Evolutionary conservation across 345 rosid species (phyloP).

Genomic region (Eucalyptus polybractea): DNA sequence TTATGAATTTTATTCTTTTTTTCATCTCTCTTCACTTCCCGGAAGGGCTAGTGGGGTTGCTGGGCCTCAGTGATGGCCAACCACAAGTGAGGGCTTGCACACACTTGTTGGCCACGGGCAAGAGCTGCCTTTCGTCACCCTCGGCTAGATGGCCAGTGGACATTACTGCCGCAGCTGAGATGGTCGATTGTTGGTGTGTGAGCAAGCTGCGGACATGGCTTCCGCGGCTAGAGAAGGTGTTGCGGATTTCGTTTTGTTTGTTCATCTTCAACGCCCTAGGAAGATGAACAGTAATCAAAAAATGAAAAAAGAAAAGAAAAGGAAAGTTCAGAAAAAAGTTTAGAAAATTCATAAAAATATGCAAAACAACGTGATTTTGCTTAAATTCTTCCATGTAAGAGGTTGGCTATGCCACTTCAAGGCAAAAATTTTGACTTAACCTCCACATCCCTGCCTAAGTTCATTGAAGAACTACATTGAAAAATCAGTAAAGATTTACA

Average conservation of each 20-base stretch:
- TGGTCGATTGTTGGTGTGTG: not conserved
- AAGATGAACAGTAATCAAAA: not conserved
- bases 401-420: not conserved
- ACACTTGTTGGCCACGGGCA: not conserved
- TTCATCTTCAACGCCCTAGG: not conserved
- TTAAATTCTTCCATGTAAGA: not conserved
- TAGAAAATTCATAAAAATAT: not conserved
- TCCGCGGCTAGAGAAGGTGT: not conserved
- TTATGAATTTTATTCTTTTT: not conserved
- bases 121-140: not conserved
- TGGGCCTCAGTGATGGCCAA: not conserved
- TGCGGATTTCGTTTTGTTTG: not conserved
- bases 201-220: not conserved
- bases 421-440: not conserved
- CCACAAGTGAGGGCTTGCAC: not conserved
- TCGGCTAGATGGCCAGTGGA: not conserved
- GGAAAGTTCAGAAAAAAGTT: not conserved
- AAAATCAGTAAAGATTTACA: not conserved
- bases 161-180: not conserved
- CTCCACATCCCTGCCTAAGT: not conserved
- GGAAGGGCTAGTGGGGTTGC: not conserved
- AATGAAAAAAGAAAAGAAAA: not conserved
- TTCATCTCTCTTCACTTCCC: not conserved
- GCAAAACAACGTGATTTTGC: not conserved
- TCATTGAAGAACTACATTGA: not conserved